Evolutionary conservation across 1,284 basidiomycete genomes (phyloP).

Genomic region (Ustilago sp.): DNA sequence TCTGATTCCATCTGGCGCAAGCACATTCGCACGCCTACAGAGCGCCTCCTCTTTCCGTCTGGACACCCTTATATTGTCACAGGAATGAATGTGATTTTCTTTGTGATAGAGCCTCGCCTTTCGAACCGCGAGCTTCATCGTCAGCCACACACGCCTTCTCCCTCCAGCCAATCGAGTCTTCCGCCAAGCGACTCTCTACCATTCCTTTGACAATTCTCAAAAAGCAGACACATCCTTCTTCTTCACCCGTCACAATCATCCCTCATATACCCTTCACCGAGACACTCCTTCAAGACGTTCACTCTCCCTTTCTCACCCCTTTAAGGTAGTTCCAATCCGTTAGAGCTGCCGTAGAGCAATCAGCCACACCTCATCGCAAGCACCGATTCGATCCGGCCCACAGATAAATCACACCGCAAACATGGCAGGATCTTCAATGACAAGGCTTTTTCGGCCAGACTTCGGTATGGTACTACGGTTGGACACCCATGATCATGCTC

Average conservation of each 20-base stretch:
- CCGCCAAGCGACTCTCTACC: neutral
- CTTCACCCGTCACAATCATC: neutral
- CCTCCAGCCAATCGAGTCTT: neutral
- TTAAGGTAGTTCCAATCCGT: neutral
- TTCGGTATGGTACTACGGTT: constrained; percentile 49
- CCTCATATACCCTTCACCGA: neutral
- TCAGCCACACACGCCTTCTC: neutral
- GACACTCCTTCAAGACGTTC: neutral
- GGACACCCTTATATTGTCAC: constrained; percentile 10
- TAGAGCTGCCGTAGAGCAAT: neutral
- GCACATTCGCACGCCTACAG: neutral
- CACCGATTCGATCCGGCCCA: neutral
- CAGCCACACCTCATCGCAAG: neutral
- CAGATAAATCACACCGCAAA: constrained; percentile 1
- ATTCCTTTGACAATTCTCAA: neutral
- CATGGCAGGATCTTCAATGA: constrained; percentile 23
- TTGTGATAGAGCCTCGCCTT: neutral
- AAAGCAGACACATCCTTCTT: neutral
- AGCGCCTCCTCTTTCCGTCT: neutral
- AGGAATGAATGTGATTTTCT: neutral
- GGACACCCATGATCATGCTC: constrained; percentile 61
- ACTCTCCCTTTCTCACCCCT: neutral
- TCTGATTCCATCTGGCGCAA: neutral
- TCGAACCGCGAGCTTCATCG: neutral
- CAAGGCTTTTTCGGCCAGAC: constrained; percentile 20